Evolutionary conservation across 2,329 filamentous ascomycete genomes (phyloP).

Genomic region (Trichoderma koningii): DNA sequence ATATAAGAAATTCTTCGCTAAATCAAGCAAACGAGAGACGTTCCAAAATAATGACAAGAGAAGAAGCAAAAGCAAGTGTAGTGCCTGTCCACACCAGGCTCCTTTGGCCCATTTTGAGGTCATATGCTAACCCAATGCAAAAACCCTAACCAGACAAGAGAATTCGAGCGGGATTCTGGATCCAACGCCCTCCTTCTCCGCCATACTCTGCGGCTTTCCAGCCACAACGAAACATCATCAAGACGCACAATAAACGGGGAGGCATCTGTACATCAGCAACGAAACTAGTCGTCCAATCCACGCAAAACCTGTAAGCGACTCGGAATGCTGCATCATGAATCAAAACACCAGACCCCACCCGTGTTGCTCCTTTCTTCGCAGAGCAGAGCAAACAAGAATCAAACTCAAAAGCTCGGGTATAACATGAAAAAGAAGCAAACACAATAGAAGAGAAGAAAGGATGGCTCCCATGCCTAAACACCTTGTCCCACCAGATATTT

Average conservation of each 20-base stretch:
- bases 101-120: slow-evolving; percentile 21
- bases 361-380: slow-evolving; percentile 6
- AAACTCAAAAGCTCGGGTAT: slow-evolving; percentile 29
- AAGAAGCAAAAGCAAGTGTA: neutral
- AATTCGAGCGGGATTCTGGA: neutral
- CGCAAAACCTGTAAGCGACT: slow-evolving; percentile 21
- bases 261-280: slow-evolving; percentile 21
- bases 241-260: slow-evolving; percentile 18
- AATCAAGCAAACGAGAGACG: slow-evolving; percentile 7
- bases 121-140: slow-evolving; percentile 24
- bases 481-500: slow-evolving; percentile 25
- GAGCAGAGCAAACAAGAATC: slow-evolving; percentile 19
- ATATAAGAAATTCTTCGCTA: slow-evolving; percentile 23
- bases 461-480: slow-evolving; percentile 28
- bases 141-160: neutral
- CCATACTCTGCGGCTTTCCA: slow-evolving; percentile 7
- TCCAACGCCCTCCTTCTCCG: neutral
- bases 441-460: slow-evolving; percentile 3
- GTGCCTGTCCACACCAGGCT: slow-evolving; percentile 7
- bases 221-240: slow-evolving; percentile 22
- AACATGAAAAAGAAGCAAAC: slow-evolving; percentile 26
- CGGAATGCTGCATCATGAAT: slow-evolving; percentile 28
- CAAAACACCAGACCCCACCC: slow-evolving; percentile 23
- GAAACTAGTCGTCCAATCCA: slow-evolving; percentile 21
- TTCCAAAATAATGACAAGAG: neutral